Conservation (phyloP, 108 stramenopile species). For the Cyclotella baltica region DNA sequence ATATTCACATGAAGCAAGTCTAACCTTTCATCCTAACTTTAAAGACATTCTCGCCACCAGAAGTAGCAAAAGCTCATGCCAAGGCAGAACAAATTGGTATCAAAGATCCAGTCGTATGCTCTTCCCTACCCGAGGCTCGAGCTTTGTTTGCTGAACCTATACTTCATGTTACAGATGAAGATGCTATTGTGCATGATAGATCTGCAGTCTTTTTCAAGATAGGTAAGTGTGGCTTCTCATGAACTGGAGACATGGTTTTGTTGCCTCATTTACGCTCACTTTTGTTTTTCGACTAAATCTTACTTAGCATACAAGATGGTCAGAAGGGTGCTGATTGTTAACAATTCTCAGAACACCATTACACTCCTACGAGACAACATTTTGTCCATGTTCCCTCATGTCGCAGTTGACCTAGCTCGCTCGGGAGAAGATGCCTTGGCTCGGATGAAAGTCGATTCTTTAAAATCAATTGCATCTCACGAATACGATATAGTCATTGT, state of each 20-base stretch:
- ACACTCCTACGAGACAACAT: slow-evolving; percentile 27
- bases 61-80: slow-evolving; percentile 23
- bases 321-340: slow-evolving; percentile 34
- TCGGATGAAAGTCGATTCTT: background rate
- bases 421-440: slow-evolving; percentile 39
- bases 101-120: slow-evolving; percentile 24
- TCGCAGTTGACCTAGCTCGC: slow-evolving; percentile 5
- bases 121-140: slow-evolving; percentile 23
- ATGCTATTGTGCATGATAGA: slow-evolving; percentile 37
- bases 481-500: slow-evolving; percentile 44
- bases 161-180: slow-evolving; percentile 38
- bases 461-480: background rate
- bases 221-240: no score
- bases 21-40: background rate
- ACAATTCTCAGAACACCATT: slow-evolving; percentile 11
- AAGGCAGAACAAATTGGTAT: slow-evolving; percentile 22
- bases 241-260: no score
- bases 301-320: slow-evolving; percentile 30
- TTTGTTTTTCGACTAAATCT: no score
- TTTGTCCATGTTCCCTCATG: slow-evolving; percentile 46
- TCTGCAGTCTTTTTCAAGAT: slow-evolving; percentile 32
- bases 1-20: background rate
- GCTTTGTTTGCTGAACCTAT: slow-evolving; percentile 47
- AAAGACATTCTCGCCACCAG: slow-evolving; percentile 12
- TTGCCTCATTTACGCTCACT: no score